phyloP scores from a whole-genome alignment of 2,329 filamentous ascomycete genomes.

The Pseudopyrenochaeta lycopersici region DNA sequence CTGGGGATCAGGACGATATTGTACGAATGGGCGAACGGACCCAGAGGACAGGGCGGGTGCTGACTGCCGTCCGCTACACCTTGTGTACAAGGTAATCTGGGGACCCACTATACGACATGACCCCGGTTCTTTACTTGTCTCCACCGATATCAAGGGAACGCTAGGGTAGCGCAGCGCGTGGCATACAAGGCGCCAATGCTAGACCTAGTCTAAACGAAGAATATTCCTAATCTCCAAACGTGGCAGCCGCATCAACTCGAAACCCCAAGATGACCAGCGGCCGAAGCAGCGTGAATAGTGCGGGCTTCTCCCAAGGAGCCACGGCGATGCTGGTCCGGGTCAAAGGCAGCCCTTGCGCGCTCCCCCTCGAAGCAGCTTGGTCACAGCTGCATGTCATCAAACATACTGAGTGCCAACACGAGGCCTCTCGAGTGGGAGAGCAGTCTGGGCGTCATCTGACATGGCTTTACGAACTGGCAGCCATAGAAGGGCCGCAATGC shows the following conservation, averaged over 20 bases:
- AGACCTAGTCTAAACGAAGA: not conserved
- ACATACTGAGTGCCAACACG: constrained; percentile 1
- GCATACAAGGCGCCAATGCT: constrained; percentile 1
- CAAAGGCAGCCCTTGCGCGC: not conserved
- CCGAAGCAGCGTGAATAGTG: not conserved
- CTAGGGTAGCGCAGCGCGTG: constrained; percentile 14
- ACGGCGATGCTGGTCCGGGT: not conserved
- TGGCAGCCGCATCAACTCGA: not conserved
- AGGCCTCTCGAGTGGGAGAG: constrained; percentile 1
- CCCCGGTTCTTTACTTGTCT: not conserved
- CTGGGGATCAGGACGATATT: constrained; percentile 30
- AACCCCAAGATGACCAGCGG: constrained; percentile 2
- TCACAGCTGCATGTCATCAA: constrained; percentile 7
- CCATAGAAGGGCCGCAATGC: constrained; percentile 3
- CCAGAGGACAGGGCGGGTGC: constrained; percentile 11
- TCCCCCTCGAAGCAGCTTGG: not conserved
- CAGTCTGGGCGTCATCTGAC: constrained; percentile 16
- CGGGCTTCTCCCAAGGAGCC: not conserved
- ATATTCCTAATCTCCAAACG: not conserved
- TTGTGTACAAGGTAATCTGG: constrained; percentile 15
- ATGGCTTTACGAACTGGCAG: constrained; percentile 9
- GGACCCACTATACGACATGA: constrained; percentile 20
- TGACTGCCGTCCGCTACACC: constrained; percentile 15
- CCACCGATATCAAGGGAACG: constrained; percentile 12
- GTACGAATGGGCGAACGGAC: constrained; percentile 22